A percentile compares a stretch with the other conserved stretches of the same genome.
Conservation (phyloP, 495 filamentous ascomycete genomes). For the Aspergillus steynii region DNA sequence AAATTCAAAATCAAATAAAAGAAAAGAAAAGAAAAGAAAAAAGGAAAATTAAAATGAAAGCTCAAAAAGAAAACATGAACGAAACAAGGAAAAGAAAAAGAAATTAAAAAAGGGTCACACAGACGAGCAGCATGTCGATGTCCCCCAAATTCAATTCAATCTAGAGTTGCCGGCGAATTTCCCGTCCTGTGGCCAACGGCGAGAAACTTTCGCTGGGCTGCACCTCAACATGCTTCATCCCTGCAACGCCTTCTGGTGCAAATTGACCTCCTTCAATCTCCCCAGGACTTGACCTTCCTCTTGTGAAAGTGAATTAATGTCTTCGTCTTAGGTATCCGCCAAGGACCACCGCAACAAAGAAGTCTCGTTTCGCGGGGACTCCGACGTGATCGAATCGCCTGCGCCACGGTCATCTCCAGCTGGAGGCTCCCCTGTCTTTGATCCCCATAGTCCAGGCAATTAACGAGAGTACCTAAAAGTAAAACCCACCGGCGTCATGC, state of each 20-base stretch:
- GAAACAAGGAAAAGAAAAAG: not conserved
- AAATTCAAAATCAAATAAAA: not conserved
- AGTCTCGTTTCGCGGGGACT: not conserved
- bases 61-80: not conserved
- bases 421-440: not conserved
- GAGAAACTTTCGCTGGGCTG: not conserved
- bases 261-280: not conserved
- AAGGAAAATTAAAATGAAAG: not conserved
- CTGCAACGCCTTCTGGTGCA: not conserved
- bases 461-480: not conserved
- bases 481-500: not conserved
- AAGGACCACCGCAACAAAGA: not conserved
- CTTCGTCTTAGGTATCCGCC: not conserved
- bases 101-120: not conserved
- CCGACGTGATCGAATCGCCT: conserved; percentile 9
- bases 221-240: not conserved
- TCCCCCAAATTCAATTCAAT: too few relatives aligned
- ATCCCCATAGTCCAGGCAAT: not conserved
- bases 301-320: too few relatives aligned
- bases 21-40: not conserved
- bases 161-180: not conserved
- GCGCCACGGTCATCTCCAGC: conserved; percentile 8
- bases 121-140: not conserved
- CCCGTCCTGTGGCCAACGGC: not conserved
- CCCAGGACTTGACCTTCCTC: not conserved